Evolutionary conservation across 768 basidiomycete genomes (phyloP), one percentile per base, ranked within the genome.

Genomic region (Inosperma sp.): DNA sequence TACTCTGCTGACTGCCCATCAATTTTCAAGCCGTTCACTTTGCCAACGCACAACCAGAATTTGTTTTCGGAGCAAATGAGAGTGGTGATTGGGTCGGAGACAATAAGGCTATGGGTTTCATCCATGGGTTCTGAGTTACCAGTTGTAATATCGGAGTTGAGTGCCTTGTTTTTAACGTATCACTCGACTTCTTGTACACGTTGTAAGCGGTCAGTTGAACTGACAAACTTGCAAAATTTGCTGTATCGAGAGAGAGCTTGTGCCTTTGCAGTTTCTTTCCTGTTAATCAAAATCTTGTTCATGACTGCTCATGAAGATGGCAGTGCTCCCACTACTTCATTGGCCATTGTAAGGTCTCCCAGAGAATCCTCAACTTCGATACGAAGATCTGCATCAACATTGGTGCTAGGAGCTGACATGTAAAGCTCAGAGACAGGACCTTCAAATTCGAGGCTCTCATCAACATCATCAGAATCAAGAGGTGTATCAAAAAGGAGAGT

Each of bases 21-120:
- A 9, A 67, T 23, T 19, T 47, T 52, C 2, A 69, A 47, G 4
- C 55, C 55, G 23, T 58, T 63, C 3, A 68, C 58, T 35, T 68
- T 61, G 0, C 60, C 66, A 21, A 69, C 49, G 21, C 60, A 57
- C 1, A 69, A 56, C 56, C 65, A 68, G 16, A 65, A 13, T 14
- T 59, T 29, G 2, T 58, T 49, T 2, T 66, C 61, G 19, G 44
- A 60, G 7, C 39, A 47, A 1, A 69, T 16, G 3, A 69, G 49
- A 1, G 60, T 57, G 4, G 58, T 55, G 25, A 69, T 57, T 5
- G 64, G 66, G 27, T 67, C 64, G 0, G 49, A 57, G 0, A 64
- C 43, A 17, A 63, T 17, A 21, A 66, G 26, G 4, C 43, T 26
- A 1, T 55, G 19, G 1, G 16, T 27, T 13, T 58, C 46, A 0